Evolutionary conservation across 164 flowering plant genomes (phyloP).

Genomic region (Sextonia rubra): DNA sequence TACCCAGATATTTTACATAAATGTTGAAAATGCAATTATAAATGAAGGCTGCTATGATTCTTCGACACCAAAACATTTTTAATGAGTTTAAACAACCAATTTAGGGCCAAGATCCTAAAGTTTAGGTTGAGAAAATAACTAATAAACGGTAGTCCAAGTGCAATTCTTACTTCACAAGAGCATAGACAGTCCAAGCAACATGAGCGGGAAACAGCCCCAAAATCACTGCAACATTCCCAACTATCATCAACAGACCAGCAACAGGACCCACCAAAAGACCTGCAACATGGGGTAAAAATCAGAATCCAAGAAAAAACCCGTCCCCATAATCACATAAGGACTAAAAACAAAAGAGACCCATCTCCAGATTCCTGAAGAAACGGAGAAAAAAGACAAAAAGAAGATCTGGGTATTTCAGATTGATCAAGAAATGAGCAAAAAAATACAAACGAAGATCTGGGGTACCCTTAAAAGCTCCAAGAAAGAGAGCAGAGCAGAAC

Average conservation of each 20-base stretch:
- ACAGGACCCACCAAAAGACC: slow-evolving; percentile 78
- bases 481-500: slow-evolving; percentile 58
- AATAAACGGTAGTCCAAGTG: neutral
- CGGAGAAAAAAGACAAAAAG: neutral
- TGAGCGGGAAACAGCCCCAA: slow-evolving; percentile 76
- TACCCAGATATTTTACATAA: neutral
- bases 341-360: slow-evolving; percentile 1
- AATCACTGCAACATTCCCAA: slow-evolving; percentile 71
- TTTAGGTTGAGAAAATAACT: too few species aligned
- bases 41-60: neutral
- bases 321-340: neutral
- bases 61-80: neutral
- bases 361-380: slow-evolving; percentile 7
- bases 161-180: slow-evolving; percentile 57
- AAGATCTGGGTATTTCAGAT: slow-evolving; percentile 1
- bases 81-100: neutral
- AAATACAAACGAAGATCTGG: neutral
- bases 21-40: neutral
- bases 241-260: slow-evolving; percentile 57
- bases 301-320: slow-evolving; percentile 7
- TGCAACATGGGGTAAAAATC: slow-evolving; percentile 22
- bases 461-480: slow-evolving; percentile 81
- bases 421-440: neutral
- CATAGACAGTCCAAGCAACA: slow-evolving; percentile 73
- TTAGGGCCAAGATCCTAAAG: neutral